Conservation (phyloP, 75 land plant genomes). For the Selaginella moellendorffii region DNA sequence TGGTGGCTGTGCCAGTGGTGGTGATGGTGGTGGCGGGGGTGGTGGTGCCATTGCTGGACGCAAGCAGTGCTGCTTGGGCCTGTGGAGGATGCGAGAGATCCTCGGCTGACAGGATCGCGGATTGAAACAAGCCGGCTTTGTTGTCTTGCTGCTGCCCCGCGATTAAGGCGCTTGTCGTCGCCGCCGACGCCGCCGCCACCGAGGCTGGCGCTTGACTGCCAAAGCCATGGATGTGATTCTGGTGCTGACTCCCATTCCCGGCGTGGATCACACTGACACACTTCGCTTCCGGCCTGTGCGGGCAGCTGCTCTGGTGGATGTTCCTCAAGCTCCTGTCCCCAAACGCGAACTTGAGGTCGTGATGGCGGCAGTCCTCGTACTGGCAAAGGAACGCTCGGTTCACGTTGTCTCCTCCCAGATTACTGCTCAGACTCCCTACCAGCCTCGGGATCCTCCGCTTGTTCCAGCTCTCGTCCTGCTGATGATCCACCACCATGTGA, state of each 20-base stretch:
- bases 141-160: constrained; percentile 8
- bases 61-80: too few relatives aligned
- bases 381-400: constrained; percentile 21
- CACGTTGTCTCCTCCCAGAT: constrained; percentile 11
- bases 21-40: not conserved
- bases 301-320: constrained; percentile 21
- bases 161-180: not conserved
- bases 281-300: constrained; percentile 18
- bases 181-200: not conserved
- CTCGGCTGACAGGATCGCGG: constrained; percentile 3
- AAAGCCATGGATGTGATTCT: not conserved
- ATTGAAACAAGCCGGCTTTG: constrained; percentile 18
- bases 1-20: not conserved
- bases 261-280: not conserved
- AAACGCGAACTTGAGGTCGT: constrained; percentile 24
- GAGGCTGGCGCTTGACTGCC: not conserved
- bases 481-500: constrained; percentile 11
- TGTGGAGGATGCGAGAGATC: not conserved
- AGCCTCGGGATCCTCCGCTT: constrained; percentile 3
- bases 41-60: too few relatives aligned
- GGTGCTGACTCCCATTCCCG: not conserved
- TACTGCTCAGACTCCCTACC: not conserved
- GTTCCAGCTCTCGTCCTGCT: constrained; percentile 8
- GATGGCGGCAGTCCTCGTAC: constrained; percentile 21
- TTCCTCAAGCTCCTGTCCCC: constrained; percentile 17